These are phyloP conservation scores for Fusarium xylarioides DNA, from an alignment of 2,329 filamentous ascomycete genomes.

Conservation along the genomic window DNA sequence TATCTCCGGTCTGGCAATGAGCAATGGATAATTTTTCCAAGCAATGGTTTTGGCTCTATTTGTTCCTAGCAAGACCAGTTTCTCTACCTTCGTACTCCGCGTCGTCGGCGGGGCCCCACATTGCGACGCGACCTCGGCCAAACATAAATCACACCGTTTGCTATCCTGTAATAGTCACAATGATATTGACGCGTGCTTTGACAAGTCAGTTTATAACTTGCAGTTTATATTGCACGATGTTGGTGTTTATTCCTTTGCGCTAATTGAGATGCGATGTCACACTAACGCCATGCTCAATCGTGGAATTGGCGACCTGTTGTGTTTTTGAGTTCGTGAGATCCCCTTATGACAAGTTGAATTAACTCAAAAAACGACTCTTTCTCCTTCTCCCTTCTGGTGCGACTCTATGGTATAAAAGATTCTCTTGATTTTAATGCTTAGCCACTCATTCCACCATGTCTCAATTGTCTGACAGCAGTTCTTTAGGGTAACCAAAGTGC, in stretches of 20 bases:
- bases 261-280: rapidly evolving
- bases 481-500: no score
- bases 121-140: neutral
- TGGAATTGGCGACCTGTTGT: no score
- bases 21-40: rapidly evolving
- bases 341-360: rapidly evolving
- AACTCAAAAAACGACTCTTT: rapidly evolving
- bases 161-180: no score
- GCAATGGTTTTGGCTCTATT: no score
- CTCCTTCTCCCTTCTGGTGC: rapidly evolving
- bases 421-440: rapidly evolving
- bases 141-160: no score
- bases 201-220: no score
- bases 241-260: neutral
- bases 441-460: neutral
- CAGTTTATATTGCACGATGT: neutral
- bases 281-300: rapidly evolving
- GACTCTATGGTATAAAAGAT: rapidly evolving
- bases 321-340: rapidly evolving
- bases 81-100: rapidly evolving
- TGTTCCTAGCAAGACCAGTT: neutral
- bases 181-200: no score
- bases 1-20: rapidly evolving
- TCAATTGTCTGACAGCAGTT: neutral
- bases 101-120: rapidly evolving